Conservation (phyloP, 306 rosid genomes). For the Myrica gale region DNA sequence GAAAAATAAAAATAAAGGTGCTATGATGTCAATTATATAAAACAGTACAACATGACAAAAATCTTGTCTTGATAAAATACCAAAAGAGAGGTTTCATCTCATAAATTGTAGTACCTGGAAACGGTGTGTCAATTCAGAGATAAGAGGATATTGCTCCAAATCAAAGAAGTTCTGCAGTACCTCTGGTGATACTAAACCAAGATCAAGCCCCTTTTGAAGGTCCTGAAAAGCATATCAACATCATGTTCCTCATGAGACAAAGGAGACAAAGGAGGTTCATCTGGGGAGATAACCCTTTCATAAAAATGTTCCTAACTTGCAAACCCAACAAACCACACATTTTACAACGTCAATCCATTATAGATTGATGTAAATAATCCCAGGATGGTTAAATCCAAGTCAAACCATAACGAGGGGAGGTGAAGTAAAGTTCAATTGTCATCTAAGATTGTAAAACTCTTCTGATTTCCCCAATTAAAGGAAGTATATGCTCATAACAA, state of each 20-base stretch:
- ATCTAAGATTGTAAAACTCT: neutral
- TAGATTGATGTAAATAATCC: neutral
- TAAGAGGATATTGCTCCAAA: constrained; percentile 84
- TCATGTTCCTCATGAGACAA: constrained; percentile 19
- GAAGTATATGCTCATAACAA: neutral
- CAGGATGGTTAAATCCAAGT: neutral
- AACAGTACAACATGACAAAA: constrained; percentile 11
- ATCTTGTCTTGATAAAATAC: constrained; percentile 21
- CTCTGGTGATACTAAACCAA: constrained; percentile 93
- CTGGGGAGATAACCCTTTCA: neutral
- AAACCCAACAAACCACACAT: constrained; percentile 11
- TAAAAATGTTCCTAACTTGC: neutral
- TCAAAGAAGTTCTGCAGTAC: constrained; percentile 89
- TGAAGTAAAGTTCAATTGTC: neutral
- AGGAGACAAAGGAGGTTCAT: constrained; percentile 16
- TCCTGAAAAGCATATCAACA: constrained; percentile 55
- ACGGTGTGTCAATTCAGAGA: constrained; percentile 80
- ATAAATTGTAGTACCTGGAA: constrained; percentile 64
- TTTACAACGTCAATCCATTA: neutral
- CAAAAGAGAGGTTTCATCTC: constrained; percentile 8
- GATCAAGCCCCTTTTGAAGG: constrained; percentile 94
- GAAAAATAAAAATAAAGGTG: neutral
- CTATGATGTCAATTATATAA: neutral
- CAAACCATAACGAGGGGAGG: neutral
- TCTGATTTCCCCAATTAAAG: neutral